Evolutionary conservation across 2,329 filamentous ascomycete genomes (phyloP), one percentile per base, ranked within the genome.

Genomic region (Talaromyces atroroseus): DNA sequence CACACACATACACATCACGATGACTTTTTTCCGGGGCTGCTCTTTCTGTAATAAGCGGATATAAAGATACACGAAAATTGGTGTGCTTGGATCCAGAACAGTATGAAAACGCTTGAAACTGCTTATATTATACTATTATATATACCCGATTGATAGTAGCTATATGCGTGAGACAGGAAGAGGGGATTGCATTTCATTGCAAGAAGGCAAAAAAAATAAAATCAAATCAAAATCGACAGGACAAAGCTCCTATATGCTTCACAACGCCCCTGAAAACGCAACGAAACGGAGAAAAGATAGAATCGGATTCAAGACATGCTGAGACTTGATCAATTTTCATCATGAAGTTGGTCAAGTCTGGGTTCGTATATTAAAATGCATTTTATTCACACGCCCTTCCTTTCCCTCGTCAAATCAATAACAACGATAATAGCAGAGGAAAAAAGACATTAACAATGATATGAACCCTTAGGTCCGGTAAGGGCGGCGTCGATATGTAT

Each of bases 371-470:
- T 44, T 44, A 20, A 21, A 44, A 44, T 7, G 40, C 14, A 20
- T 44, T 44, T 21, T 44, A 40, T 20, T 18, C 36, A 40, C 36
- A 14, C 34, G 11, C 34, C 36, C 36, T 18, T 40, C 5, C 36
- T 2, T 40, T 40, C n/a, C 36, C 36, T 40, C n/a, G 36, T 18
- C 36, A 2, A 40, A 40, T 16, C 16, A 36, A 36, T 36, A 38
- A 20, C 51, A 57, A 20, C 29, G 23, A 29, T 11, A 49, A 18
- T 48, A 11, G 29, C 24, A 51, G 20, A n/a, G n/a, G 51, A 51
- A 51, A 56, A 51, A 36, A 36, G 24, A 23, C 32, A 53, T 47
- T 32, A 50, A 55, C n/a, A 14, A 38, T n/a, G 32, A 48, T 29
- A 26, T 47, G 23, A 42, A 18, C 18, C 23, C 10, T 14, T 29